Evolutionary conservation across 2,329 filamentous ascomycete genomes (phyloP), one percentile per base, ranked within the genome.

Genomic region (Cytospora piceicola): DNA sequence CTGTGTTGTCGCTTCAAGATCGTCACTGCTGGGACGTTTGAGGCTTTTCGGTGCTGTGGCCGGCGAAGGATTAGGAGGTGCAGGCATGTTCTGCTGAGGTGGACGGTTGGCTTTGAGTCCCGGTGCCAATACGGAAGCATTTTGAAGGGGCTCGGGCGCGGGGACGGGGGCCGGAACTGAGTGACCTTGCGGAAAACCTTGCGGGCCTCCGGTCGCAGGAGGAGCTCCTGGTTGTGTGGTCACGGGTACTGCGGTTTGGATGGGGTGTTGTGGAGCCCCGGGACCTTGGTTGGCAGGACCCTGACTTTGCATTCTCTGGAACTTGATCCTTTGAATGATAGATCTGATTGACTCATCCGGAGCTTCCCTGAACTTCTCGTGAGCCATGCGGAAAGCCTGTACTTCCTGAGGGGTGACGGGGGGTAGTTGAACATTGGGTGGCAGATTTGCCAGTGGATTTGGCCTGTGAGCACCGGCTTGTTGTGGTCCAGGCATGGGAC

Each of bases 1-100:
- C 73, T 77, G 58, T 52, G 69, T 57, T 53, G 69, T 49, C 65
- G 70, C 70, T 29, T 81, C 79, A n/a, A 68, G 69, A 56, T 85
- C 83, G 29, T 85, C 83, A 4, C 77, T 74, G 60, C 76, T 83
- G 4, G 82, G 76, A 1, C 84, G 81, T 75, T 87, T 86, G 53
- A 84, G 76, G 57, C 76, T 81, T 72, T 82, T 85, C 30, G 75
- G 72, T 11, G 74, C 74, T 6, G 77, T 68, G 2, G 77, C 77
- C 11, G 79, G 75, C 5, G 80, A 78, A 20, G 75, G 74, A 54
- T 77, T 77, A 5, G 77, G 74, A 36, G 74, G 72, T 34, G 77
- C 73, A 39, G 72, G 58, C 53, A 78, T 79, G 55, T 73, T 78
- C 64, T 74, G 78, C 59, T 70, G 73, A 7, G 71, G 65, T 24